Percentiles rank a stretch among this genome's conserved stretches.
Conservation (phyloP, 148 eudicot genomes). For the Chenopodium suecicum region DNA sequence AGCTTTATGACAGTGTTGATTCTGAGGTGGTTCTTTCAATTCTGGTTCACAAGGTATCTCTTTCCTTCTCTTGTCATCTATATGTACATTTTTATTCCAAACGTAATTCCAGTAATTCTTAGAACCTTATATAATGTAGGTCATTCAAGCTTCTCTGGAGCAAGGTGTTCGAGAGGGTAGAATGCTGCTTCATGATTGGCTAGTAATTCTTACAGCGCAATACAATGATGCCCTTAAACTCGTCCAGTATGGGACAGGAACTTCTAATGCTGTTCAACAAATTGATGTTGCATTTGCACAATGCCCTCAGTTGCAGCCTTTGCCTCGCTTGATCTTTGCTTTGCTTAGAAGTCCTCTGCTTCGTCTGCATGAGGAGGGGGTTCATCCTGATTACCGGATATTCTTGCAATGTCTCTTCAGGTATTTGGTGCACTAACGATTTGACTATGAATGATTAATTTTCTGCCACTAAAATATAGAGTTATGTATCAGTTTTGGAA, state of each 20-base stretch:
- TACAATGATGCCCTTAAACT: conserved; percentile 80
- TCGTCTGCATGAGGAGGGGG: conserved; percentile 95
- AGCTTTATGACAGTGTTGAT: conserved; percentile 94
- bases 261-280: conserved; percentile 44
- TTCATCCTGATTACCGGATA: conserved; percentile 96
- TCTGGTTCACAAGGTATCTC: conserved; percentile 86
- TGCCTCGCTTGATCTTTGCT: conserved; percentile 93
- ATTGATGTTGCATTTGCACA: conserved; percentile 81
- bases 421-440: conserved; percentile 31
- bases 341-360: conserved; percentile 91
- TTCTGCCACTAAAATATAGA: not conserved
- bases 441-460: not conserved
- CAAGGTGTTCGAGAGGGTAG: conserved; percentile 96
- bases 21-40: conserved; percentile 89
- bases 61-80: not conserved
- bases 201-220: conserved; percentile 89
- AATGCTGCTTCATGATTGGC: conserved; percentile 94
- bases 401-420: conserved; percentile 94
- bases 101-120: not conserved
- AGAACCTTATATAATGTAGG: conserved; percentile 45
- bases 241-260: conserved; percentile 54
- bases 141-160: conserved; percentile 85
- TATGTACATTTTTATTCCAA: not conserved
- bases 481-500: not conserved
- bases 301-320: conserved; percentile 87